Evolutionary conservation across 2,329 filamentous ascomycete genomes (phyloP), one percentile per base, ranked within the genome.

Genomic region (Xylaria hypoxylon): DNA sequence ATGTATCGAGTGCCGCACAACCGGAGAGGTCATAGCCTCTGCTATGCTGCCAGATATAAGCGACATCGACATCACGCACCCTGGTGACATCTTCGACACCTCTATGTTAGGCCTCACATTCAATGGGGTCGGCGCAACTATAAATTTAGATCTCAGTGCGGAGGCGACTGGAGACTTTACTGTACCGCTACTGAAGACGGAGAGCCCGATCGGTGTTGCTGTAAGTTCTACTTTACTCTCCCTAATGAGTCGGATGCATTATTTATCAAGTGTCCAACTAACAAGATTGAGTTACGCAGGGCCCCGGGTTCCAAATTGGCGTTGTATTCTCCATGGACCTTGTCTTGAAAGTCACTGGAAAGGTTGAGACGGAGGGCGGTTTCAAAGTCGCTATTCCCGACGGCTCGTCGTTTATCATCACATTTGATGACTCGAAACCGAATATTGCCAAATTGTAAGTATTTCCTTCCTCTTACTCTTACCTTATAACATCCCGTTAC

Each of bases 391-490:
- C 60, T 6, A 73, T 76, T 47, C 73, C 74, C 5, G 70, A 74
- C 42, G 65, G 62, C 26, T 72, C 74, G 13, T 65, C 71, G 10
- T 76, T 75, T 19, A 69, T 68, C 28, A 71, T 76, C 28, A 61
- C 69, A 8, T 58, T 76, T 0, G 70, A 75, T 22, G 60, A 70
- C 2, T 53, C 57, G 1, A 67, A 69, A n/a, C 51, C 59, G 11
- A 71, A 71, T 35, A 52, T 60, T 19, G 74, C 71, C 3, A 71
- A 71, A 3, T 76, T 76, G 74, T 76, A 66, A 72, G 74, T 71
- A 13, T 35, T 10, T 6, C 45, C 17, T 5, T 19, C 11, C 44
- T 31, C 35, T 8, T 28, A 11, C 2, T 0, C 28, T 35, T n/a
- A 15, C 26, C 19, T 17, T 51, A 51, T 10, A 38, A 38, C 13